A percentile compares a stretch with the other conserved stretches of the same genome.
These are phyloP conservation scores for Euphorbia lathyris DNA, from an alignment of 345 rosid species.

Conservation along the genomic window DNA sequence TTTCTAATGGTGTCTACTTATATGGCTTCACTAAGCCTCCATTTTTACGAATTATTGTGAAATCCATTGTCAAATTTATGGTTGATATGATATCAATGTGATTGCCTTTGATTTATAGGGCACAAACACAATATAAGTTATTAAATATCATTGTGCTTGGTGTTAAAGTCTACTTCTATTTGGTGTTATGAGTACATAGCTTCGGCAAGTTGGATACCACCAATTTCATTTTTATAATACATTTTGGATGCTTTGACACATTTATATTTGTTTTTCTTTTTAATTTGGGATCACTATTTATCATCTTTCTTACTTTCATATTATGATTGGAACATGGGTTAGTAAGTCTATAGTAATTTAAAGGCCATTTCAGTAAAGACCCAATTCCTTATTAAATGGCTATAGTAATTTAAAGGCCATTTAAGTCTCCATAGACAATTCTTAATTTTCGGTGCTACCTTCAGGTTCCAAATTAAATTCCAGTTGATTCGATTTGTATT, in stretches of 20 bases:
- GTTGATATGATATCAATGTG: background rate
- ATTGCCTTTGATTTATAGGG: background rate
- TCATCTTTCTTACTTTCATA: too few relatives aligned
- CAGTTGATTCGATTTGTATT: too few relatives aligned
- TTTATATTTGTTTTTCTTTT: too few relatives aligned
- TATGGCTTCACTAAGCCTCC: slow-evolving; percentile 37
- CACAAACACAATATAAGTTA: background rate
- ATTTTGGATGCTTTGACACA: slow-evolving; percentile 3
- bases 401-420: too few relatives aligned
- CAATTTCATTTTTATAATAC: background rate
- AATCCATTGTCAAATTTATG: slow-evolving; percentile 24
- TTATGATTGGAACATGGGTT: too few relatives aligned
- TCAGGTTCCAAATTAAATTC: too few relatives aligned
- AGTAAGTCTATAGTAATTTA: too few relatives aligned
- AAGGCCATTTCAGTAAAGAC: too few relatives aligned
- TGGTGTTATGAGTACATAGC: background rate
- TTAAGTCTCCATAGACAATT: too few relatives aligned
- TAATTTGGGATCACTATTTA: too few relatives aligned
- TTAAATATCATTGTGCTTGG: slow-evolving; percentile 8
- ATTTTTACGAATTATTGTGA: slow-evolving; percentile 33
- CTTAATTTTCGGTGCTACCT: too few relatives aligned
- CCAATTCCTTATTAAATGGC: too few relatives aligned
- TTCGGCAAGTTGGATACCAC: background rate
- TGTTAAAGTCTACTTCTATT: slow-evolving; percentile 28
- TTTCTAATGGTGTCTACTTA: slow-evolving; percentile 31